phyloP scores from a whole-genome alignment of 73 alveolate species.

The Paramecium octaurelia region DNA sequence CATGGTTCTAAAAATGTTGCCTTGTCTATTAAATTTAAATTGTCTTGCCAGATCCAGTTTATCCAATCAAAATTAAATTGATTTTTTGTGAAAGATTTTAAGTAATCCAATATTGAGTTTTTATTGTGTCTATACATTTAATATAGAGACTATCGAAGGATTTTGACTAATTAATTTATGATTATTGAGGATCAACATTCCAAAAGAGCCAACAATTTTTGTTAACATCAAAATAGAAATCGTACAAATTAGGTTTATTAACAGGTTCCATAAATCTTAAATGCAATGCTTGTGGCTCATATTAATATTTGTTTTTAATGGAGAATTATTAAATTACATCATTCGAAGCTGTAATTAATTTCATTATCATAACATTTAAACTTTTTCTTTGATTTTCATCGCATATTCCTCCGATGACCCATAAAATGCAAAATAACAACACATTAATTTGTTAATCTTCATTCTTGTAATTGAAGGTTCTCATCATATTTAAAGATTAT shows the following conservation, averaged over 20 bases:
- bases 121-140: conserved; percentile 96
- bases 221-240: conserved; percentile 73
- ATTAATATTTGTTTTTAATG: neutral
- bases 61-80: conserved; percentile 96
- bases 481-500: neutral
- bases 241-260: conserved; percentile 63
- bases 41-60: conserved; percentile 99
- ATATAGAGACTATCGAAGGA: conserved; percentile 91
- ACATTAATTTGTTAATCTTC: conserved; percentile 89
- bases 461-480: conserved; percentile 68
- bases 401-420: conserved; percentile 97
- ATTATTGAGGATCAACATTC: conserved; percentile 65
- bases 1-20: conserved; percentile 82
- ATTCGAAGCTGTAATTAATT: conserved; percentile 62
- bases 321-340: neutral
- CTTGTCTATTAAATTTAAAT: conserved; percentile 76
- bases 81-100: conserved; percentile 82
- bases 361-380: conserved; percentile 77
- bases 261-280: conserved; percentile 42
- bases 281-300: conserved; percentile 74
- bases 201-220: conserved; percentile 78
- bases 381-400: conserved; percentile 90
- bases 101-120: conserved; percentile 88
- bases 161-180: conserved; percentile 75
- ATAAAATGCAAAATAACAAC: conserved; percentile 84